Evolutionary conservation across 768 basidiomycete genomes (phyloP), one percentile per base, ranked within the genome.

Genomic region (Leucocoprinus sp.): DNA sequence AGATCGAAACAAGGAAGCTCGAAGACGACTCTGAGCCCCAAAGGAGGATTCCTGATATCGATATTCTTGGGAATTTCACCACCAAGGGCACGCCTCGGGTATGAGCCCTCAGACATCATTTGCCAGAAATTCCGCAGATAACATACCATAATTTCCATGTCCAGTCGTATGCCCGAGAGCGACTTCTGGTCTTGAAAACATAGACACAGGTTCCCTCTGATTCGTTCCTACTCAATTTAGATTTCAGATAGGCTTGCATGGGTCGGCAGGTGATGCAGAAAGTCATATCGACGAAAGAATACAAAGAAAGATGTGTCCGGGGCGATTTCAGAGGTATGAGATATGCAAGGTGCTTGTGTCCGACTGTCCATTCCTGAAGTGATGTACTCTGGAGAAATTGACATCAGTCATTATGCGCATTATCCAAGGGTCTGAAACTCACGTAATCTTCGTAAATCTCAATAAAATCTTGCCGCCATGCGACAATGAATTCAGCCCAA

Each of bases 381-480:
- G 23, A 37, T 31, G 46, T 24, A 18, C 35, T 50, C 45, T 57
- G 33, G 59, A 34, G 43, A 19, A 24, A 12, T 39, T 21, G 26
- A 35, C 9, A 5, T 39, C 37, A 28, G 37, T n/a, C 18, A 33
- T 15, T 35, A 22, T 35, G 5, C 37, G 8, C 26, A 9, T 26
- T 12, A 43, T 44, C 21, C n/a, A 40, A 31, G 4, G n/a, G 9
- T 31, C 18, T 33, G 11, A 34, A 15, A 66, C 82, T 48, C 53
- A 92, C 92, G 70, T 87, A 80, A 55, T 93, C 84, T 43, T 80
- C 74, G 58, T 95, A 96, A 15, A 97, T 64, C 59, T 97, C 92
- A 31, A 97, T 63, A 39, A 73, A 67, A 50, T 81, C 75, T 48
- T 72, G 78, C 31, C 88, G 74, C 85, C 91, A 96, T 8, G 80